Conservation (phyloP, 2,329 filamentous ascomycete species). For the Exophiala sp. region DNA sequence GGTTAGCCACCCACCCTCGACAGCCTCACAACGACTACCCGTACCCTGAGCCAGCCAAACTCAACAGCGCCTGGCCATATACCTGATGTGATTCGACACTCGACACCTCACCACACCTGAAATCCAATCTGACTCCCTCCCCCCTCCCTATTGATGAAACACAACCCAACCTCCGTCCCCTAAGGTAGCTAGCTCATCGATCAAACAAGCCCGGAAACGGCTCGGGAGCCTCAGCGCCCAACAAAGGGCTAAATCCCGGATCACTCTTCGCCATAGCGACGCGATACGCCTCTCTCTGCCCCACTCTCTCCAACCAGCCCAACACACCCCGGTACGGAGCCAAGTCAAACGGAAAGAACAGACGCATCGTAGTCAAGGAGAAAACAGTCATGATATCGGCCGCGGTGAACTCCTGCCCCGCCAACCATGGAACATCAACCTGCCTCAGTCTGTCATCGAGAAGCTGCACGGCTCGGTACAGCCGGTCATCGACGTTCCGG, state of each 20-base stretch:
- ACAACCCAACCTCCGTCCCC: no score
- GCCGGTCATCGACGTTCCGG: conserved; percentile 1
- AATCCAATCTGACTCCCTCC: no score
- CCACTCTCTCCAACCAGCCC: conserved; percentile 43
- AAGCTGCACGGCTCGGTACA: conserved; percentile 37
- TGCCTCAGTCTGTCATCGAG: conserved; percentile 51
- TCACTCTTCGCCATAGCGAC: conserved; percentile 47
- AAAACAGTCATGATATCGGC: conserved; percentile 62
- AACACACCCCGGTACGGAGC: conserved; percentile 44
- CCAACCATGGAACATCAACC: conserved; percentile 48
- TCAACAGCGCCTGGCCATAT: no score
- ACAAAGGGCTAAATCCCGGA: conserved; percentile 34
- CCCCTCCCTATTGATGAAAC: no score
- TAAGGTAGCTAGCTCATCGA: no score
- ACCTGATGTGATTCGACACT: no score
- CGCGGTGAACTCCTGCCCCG: conserved; percentile 56
- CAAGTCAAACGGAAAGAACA: conserved; percentile 40
- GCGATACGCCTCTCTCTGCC: conserved; percentile 43
- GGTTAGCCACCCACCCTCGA: no score
- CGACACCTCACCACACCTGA: no score
- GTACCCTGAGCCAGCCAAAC: no score
- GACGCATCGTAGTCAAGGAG: conserved; percentile 55
- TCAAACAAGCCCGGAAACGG: neutral
- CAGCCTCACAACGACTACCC: no score
- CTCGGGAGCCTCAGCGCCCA: conserved; percentile 8